Base-by-base conservation (phyloP, 495 filamentous ascomycete genomes). In the Daldinia bambusicola region DNA sequence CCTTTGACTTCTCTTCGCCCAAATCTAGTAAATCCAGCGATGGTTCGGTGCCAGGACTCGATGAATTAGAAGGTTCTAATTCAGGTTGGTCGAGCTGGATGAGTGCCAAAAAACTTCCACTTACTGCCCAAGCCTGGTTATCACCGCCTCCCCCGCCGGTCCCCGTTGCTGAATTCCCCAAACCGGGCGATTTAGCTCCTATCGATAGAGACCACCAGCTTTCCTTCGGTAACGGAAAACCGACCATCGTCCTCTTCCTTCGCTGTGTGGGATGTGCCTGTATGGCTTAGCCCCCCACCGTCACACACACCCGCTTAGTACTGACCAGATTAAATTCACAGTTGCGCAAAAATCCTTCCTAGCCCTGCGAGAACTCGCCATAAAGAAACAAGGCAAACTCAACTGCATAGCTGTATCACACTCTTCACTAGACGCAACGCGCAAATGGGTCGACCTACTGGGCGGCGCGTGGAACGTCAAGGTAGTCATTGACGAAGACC, bases 241-340 rank as follows among this genome's bases (percentile, higher is more conserved):
- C 81, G 9, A 76, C 77, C 2, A 71, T 88, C 9, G 75, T 89
- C 4, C 79, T 83, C 1, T 88, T 88, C 73, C 72, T 88, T 13
- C 77, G 86, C 26, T 87, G 86, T 66, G 85, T 86, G 34, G 86
- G 85, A 31, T 89, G 86, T 72, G 86, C 85, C 41, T 87, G 84
- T 81, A 75, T 52, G 76, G 68, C 34, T 57, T 32, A 43, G 53
- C 66, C 50, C 50, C 53, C 31, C 26, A 38, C 61, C 30, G 36
- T 52, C n/a, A 40, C 57, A 40, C 57, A 40, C 63, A 34, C 52
- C 30, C 14, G 20, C 52, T 22, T 48, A 37, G 59, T 51, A 22
- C 67, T 73, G 59, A 76, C 64, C 6, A 55, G 34, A 61, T 66
- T 52, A 40, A 63, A 45, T 45, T 59, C 45, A 41, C 61, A 86